Evolutionary conservation across 1,284 basidiomycete species (phyloP).

Genomic region (Cutaneotrichosporon mucoides): DNA sequence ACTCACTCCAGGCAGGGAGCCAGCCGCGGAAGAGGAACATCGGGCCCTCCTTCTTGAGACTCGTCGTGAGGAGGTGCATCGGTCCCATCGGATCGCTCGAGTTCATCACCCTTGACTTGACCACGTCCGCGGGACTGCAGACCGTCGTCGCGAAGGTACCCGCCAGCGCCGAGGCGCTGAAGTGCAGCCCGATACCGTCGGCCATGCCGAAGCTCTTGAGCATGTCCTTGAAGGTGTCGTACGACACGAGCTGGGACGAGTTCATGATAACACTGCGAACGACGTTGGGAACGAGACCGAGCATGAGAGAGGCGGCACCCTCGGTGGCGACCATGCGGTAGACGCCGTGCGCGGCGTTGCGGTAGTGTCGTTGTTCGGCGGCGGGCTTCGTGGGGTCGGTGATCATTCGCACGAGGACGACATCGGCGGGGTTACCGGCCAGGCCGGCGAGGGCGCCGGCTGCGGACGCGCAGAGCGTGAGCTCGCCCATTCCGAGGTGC

Average conservation of each 20-base stretch:
- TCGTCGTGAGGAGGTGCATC: slow-evolving; percentile 24
- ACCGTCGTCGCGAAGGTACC: slow-evolving; percentile 56
- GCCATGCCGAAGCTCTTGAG: slow-evolving; percentile 47
- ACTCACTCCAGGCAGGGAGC: slow-evolving; percentile 54
- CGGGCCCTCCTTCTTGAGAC: slow-evolving; percentile 43
- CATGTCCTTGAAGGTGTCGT: slow-evolving; percentile 55
- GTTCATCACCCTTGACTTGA: slow-evolving; percentile 54
- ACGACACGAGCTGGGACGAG: slow-evolving; percentile 52
- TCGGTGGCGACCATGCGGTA: slow-evolving; percentile 52
- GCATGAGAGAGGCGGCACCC: slow-evolving; percentile 49
- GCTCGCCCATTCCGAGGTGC: slow-evolving; percentile 38
- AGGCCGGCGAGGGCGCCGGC: slow-evolving; percentile 45
- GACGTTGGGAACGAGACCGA: slow-evolving; percentile 53
- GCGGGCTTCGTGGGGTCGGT: slow-evolving; percentile 43
- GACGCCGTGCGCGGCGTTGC: slow-evolving; percentile 51
- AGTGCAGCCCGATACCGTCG: slow-evolving; percentile 53
- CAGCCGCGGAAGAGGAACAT: slow-evolving; percentile 56
- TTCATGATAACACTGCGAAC: slow-evolving; percentile 56
- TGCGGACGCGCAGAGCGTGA: slow-evolving; percentile 40
- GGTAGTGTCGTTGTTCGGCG: slow-evolving; percentile 38
- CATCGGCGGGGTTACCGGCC: slow-evolving; percentile 45
- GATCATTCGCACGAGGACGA: slow-evolving; percentile 42
- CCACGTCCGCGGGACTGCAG: slow-evolving; percentile 52
- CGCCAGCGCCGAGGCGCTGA: slow-evolving; percentile 51
- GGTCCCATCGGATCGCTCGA: slow-evolving; percentile 30